Evolutionary conservation across 2,329 filamentous ascomycete species (phyloP).

Genomic region (Zalaria obscura): DNA sequence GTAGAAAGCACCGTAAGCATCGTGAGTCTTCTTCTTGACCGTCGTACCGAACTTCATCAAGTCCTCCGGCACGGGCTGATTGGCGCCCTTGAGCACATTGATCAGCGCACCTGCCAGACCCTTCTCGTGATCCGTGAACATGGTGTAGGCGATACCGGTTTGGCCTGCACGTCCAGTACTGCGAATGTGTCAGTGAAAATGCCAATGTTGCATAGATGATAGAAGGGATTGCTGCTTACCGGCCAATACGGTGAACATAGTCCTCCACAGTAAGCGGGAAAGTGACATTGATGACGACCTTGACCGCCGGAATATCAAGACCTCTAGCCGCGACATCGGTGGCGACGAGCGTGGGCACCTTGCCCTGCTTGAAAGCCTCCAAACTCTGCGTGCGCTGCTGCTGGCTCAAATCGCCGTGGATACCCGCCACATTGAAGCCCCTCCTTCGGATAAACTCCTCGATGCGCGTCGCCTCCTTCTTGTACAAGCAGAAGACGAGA

Average conservation of each 20-base stretch:
- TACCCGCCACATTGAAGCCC: slow-evolving; percentile 74
- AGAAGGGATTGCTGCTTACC: slow-evolving; percentile 14
- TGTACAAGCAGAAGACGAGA: slow-evolving; percentile 92
- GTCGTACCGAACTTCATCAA: slow-evolving; percentile 93
- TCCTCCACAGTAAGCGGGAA: slow-evolving; percentile 94
- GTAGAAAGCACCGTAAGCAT: slow-evolving; percentile 89
- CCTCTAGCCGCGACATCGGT: slow-evolving; percentile 94
- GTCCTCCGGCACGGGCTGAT: slow-evolving; percentile 78
- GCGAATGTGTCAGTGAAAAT: slow-evolving; percentile 6
- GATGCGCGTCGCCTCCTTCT: slow-evolving; percentile 89
- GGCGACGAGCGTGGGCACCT: slow-evolving; percentile 73
- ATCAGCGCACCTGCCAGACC: slow-evolving; percentile 78
- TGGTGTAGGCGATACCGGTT: slow-evolving; percentile 73
- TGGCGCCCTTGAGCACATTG: slow-evolving; percentile 88
- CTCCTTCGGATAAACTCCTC: slow-evolving; percentile 67
- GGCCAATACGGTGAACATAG: slow-evolving; percentile 90
- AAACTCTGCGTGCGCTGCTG: slow-evolving; percentile 76
- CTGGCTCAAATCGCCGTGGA: slow-evolving; percentile 86
- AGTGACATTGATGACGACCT: slow-evolving; percentile 86
- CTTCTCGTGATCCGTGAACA: slow-evolving; percentile 95
- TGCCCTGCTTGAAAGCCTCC: slow-evolving; percentile 78
- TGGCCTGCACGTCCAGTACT: slow-evolving; percentile 89
- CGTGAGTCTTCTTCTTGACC: slow-evolving; percentile 97
- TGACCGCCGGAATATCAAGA: slow-evolving; percentile 88
- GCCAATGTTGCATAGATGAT: not conserved